phyloP scores from a whole-genome alignment of 108 stramenopile species.

The Bacterosira constricta region DNA sequence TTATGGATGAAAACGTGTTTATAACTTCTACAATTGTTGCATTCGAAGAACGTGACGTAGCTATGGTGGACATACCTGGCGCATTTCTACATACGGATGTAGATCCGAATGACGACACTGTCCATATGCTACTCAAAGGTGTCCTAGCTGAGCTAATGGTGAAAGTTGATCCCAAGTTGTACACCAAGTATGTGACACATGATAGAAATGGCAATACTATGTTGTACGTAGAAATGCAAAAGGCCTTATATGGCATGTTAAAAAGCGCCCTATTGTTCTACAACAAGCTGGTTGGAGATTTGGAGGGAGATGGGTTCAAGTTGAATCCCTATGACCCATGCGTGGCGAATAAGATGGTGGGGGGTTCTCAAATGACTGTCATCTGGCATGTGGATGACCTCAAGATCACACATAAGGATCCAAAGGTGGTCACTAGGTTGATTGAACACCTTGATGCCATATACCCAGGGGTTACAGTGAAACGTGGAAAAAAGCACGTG shows the following conservation, averaged over 20 bases:
- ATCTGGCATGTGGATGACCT: slow-evolving; percentile 61
- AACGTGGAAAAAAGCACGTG: neutral
- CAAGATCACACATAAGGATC: slow-evolving; percentile 41
- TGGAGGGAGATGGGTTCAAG: neutral
- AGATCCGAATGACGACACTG: slow-evolving; percentile 4
- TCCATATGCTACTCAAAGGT: neutral
- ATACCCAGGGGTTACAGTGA: neutral
- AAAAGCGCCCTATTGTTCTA: slow-evolving; percentile 1
- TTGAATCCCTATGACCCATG: slow-evolving; percentile 16
- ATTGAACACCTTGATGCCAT: neutral
- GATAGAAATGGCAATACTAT: slow-evolving; percentile 1
- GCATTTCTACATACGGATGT: slow-evolving; percentile 54
- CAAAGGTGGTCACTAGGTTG: neutral
- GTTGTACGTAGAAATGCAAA: neutral
- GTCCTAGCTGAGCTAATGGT: neutral
- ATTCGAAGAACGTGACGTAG: slow-evolving; percentile 45
- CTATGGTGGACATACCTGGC: slow-evolving; percentile 45
- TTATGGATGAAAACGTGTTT: slow-evolving; percentile 19
- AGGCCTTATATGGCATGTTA: slow-evolving; percentile 4
- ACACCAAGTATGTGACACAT: neutral
- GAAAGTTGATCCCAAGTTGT: neutral
- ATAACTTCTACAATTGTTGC: slow-evolving; percentile 42
- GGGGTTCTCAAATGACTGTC: neutral
- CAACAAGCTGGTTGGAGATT: neutral
- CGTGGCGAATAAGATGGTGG: slow-evolving; percentile 8